These are phyloP conservation scores for Mallotus nudiflorus DNA, from an alignment of 345 rosid species.

Conservation along the genomic window DNA sequence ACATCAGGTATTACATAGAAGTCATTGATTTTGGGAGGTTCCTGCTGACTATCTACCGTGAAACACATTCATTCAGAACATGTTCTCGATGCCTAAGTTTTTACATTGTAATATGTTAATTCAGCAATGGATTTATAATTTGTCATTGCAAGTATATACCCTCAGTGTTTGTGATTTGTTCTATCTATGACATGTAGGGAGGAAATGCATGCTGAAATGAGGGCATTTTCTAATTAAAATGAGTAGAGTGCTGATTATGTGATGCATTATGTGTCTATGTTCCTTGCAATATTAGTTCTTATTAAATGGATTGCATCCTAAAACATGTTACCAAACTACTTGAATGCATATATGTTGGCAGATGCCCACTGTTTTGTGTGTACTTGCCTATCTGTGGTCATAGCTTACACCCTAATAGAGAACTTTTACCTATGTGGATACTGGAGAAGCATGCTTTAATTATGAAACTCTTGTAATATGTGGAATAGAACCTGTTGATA, in stretches of 20 bases:
- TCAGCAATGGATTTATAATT: background rate
- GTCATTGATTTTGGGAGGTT: background rate
- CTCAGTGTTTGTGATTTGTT: too few species aligned
- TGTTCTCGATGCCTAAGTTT: background rate
- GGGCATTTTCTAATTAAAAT: background rate
- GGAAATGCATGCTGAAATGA: background rate
- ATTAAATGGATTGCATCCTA: background rate
- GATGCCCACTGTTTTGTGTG: background rate
- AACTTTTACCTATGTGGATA: background rate
- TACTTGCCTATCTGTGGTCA: background rate
- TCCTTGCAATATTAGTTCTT: background rate
- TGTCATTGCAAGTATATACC: background rate
- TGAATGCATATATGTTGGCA: background rate
- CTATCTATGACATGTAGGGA: background rate
- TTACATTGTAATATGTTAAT: too few species aligned
- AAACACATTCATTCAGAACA: background rate
- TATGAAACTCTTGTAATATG: background rate
- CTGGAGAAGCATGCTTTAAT: background rate
- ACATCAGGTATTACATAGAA: conserved; percentile 63
- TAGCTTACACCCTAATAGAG: background rate
- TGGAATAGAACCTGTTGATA: background rate
- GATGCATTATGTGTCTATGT: background rate
- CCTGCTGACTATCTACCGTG: background rate
- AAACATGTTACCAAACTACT: background rate
- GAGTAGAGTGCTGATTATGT: background rate